Evolutionary conservation across 495 filamentous ascomycete genomes (phyloP), one percentile per base, ranked within the genome.

Genomic region (Glarea lozoyensis): DNA sequence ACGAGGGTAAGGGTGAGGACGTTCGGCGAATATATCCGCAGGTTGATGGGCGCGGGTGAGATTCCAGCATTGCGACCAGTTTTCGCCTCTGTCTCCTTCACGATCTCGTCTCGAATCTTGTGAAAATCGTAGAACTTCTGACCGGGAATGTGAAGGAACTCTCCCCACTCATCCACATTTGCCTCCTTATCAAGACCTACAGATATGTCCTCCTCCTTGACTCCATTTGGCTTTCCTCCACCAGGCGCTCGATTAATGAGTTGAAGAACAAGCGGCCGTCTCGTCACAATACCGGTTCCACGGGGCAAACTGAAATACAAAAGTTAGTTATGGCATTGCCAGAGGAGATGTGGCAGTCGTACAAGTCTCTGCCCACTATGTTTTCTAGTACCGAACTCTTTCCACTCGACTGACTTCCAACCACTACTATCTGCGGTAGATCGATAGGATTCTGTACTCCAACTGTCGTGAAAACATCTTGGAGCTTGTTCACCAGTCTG

Each of bases 361-460:
- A 97, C 93, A 99, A 97, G 67, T 99, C 92, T 67, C 93, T 76
- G 27, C 93, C 93, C 30, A 99, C 93, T 54, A 99, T 99, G 58
- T 99, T 99, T 67, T 99, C 93, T 56, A 99, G 65, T 54, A 99
- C 93, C n/a, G 92, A 97, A 72, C 89, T 96, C 80, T 99, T 99
- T 60, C 93, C 93, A 62, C 88, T 95, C 10, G 93, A 97, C 70
- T 99, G 93, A 60, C 90, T 96, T 53, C 93, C 93, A 36, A 99
- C 93, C 44, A 99, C 93, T 46, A 83, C 92, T 65, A 99, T 99
- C 72, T 99, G 93, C 19, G 93, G 93, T 46, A 99, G 66, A 72
- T 99, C 93, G 71, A 99, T 99, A 34, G 93, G 93, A 65, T 99
- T 99, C 73, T 95, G 72, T 72, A 99, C 92, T 38, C 93, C 93